Evolutionary conservation across 352 stramenopile genomes (phyloP).

Genomic region (Globisporangium yorkense): DNA sequence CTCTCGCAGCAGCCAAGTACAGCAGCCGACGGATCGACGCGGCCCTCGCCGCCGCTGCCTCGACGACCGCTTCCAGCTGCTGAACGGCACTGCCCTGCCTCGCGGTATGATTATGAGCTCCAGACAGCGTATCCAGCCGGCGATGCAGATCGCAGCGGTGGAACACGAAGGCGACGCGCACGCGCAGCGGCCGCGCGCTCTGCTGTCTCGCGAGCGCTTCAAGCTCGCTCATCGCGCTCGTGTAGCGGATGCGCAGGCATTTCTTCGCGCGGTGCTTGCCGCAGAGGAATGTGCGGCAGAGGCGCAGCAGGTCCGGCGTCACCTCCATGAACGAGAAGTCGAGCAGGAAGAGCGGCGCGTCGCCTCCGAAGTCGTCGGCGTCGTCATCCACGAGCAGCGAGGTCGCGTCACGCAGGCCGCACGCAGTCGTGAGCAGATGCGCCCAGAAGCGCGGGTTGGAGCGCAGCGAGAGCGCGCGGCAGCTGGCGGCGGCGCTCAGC

Average conservation of each 20-base stretch:
- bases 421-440: slow-evolving; percentile 14
- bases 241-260: slow-evolving; percentile 22
- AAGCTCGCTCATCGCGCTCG: slow-evolving; percentile 17
- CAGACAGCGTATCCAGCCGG: no score
- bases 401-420: neutral
- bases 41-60: neutral
- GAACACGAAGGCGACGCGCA: slow-evolving; percentile 6
- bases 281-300: slow-evolving; percentile 19
- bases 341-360: slow-evolving; percentile 26
- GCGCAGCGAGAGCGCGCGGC: slow-evolving; percentile 22
- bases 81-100: neutral
- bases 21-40: neutral
- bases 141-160: slow-evolving; percentile 3
- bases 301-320: slow-evolving; percentile 20
- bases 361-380: neutral
- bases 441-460: slow-evolving; percentile 30
- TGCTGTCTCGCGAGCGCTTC: slow-evolving; percentile 8
- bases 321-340: slow-evolving; percentile 28
- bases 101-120: no score
- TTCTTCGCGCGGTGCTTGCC: slow-evolving; percentile 15
- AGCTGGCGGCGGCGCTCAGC: slow-evolving; percentile 20
- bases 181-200: neutral
- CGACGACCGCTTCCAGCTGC: slow-evolving; percentile 3
- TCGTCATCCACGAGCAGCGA: slow-evolving; percentile 6
- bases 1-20: neutral